Conservation (phyloP, 129 eudicot genomes). For the Flaveria robusta region DNA sequence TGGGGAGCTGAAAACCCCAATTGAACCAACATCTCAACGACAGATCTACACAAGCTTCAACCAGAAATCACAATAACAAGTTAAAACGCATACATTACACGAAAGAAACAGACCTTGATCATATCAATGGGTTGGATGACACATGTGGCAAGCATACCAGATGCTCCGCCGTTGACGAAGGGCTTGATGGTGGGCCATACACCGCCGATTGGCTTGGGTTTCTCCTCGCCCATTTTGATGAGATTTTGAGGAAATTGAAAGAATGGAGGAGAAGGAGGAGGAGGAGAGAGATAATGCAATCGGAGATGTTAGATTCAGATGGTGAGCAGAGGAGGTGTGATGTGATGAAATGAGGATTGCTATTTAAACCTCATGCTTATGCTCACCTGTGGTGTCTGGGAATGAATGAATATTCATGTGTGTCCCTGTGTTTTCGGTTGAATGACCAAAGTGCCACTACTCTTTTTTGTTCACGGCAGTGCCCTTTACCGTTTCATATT, state of each 20-base stretch:
- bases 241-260: constrained; percentile 18
- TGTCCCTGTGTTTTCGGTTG: not conserved
- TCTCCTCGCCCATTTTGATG: constrained; percentile 60
- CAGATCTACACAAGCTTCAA: constrained; percentile 12
- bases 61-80: not conserved
- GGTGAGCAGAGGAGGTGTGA: constrained; percentile 14
- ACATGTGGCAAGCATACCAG: constrained; percentile 95
- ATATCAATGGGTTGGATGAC: constrained; percentile 95
- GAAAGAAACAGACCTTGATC: constrained; percentile 66
- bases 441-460: constrained; percentile 19
- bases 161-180: constrained; percentile 85
- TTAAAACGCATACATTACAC: not conserved
- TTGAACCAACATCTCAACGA: no score
- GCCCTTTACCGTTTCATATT: not conserved
- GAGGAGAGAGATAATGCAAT: constrained; percentile 13
- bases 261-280: not conserved
- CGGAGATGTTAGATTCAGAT: constrained; percentile 8
- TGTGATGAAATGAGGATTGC: not conserved
- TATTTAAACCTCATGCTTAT: constrained; percentile 23
- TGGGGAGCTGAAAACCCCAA: not conserved
- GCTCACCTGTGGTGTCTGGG: no score
- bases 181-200: constrained; percentile 93
- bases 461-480: constrained; percentile 1
- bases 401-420: not conserved
- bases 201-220: constrained; percentile 49